Percentiles rank a stretch among this genome's conserved stretches.
These are phyloP conservation scores for Wickerhamiella allomyrinae DNA, from an alignment of 805 yeast species.

Conservation along the genomic window DNA sequence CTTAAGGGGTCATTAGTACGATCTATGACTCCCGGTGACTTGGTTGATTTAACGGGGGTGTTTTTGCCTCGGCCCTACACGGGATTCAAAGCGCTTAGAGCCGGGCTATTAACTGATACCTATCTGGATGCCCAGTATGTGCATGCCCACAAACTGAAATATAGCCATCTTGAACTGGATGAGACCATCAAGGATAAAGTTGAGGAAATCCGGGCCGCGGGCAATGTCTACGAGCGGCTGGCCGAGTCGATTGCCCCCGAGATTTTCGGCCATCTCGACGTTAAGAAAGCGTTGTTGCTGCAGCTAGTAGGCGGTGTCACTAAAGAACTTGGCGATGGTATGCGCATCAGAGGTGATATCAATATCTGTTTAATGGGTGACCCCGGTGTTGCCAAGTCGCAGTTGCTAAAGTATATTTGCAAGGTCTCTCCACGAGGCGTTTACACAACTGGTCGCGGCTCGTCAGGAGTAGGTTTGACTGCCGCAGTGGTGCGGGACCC, in stretches of 20 bases:
- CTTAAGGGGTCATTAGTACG: conserved; percentile 88
- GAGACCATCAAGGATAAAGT: conserved; percentile 42
- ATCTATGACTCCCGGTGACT: conserved; percentile 81
- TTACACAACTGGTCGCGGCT: conserved; percentile 96
- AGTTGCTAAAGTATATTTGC: conserved; percentile 75
- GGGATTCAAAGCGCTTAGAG: conserved; percentile 81
- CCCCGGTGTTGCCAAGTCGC: conserved; percentile 99
- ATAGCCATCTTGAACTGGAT: conserved; percentile 48
- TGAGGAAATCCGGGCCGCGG: conserved; percentile 38
- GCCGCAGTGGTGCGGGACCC: conserved; percentile 99
- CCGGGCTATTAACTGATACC: conserved; percentile 90
- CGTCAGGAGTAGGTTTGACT: conserved; percentile 96
- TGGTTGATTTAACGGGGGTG: conserved; percentile 84
- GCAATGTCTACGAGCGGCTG: conserved; percentile 63
- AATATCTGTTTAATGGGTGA: conserved; percentile 96
- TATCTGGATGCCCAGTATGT: conserved; percentile 79
- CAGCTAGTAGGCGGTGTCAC: conserved; percentile 91
- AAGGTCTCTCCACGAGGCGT: conserved; percentile 94
- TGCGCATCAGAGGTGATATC: conserved; percentile 94
- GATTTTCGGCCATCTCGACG: conserved; percentile 86
- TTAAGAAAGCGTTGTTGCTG: conserved; percentile 76
- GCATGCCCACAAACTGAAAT: conserved; percentile 77
- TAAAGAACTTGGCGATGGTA: conserved; percentile 88
- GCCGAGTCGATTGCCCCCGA: conserved; percentile 94
- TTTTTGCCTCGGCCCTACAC: conserved; percentile 91